Evolutionary conservation across 164 flowering plant genomes (phyloP), one percentile per base, ranked within the genome.

Genomic region (Berberis vulgaris): DNA sequence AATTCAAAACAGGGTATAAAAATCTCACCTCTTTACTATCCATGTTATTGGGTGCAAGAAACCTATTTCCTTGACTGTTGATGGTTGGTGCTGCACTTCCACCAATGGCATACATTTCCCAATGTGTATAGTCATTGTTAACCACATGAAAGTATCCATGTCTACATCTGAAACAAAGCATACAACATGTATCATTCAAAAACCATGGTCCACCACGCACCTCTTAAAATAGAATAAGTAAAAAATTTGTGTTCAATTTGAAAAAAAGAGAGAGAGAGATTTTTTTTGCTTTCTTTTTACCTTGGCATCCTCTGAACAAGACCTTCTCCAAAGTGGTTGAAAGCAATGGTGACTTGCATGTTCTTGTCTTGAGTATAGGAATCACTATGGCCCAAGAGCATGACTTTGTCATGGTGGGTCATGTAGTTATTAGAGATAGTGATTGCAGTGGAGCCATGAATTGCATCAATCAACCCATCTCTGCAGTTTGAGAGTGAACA

Each of bases 51-150:
- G 96, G 91, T 10, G 96, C 96, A 46, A 74, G 74, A 71, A 88
- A 88, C 70, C 95, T 76, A 64, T 88, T 88, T 42, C 91, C 88
- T 78, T 88, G 96, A 66, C 96, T 84, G 63, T 84, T 84, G 68
- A 88, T 88, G 46, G 96, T 88, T 1, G 96, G 96, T 8, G 61
- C 12, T 7, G 91, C 96, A 79, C 96, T 88, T 6, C 96, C 96
- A 63, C 96, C 96, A 72, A 88, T 84, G 43, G 96, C 96, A 75
- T 88, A 88, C 96, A 86, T 88, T 69, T 86, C 91, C 96, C 96
- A 88, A 65, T 88, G 96, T 38, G 89, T 86, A 63, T 88, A 88
- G 85, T 88, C 91, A 79, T 88, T 88, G 86, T 88, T 88, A 69
- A 88, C 95, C 78, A 88, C 96, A 81, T 88, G 96, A 76, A 88